A percentile compares a stretch with the other conserved stretches of the same genome.
phyloP scores from a whole-genome alignment of 2,329 filamentous ascomycete genomes.

The Juglanconis sp. region DNA sequence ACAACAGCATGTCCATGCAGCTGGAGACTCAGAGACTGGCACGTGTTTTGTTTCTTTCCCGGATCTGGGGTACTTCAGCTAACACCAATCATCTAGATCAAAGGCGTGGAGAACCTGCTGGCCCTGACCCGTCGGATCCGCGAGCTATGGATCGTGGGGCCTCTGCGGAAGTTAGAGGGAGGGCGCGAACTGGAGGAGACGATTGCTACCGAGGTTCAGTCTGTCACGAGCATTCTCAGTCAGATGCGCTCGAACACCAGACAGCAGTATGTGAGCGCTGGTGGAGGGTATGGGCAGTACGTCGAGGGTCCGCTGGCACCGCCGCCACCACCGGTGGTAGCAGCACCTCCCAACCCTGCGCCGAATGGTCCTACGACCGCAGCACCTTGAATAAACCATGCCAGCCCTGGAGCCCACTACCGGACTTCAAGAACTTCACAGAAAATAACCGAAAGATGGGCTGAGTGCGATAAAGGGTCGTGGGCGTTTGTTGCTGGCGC shows the following conservation, averaged over 20 bases:
- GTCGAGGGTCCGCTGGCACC: conserved; percentile 14
- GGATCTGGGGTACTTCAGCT: neutral
- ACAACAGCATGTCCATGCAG: conserved; percentile 39
- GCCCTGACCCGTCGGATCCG: conserved; percentile 46
- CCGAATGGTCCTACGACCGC: neutral
- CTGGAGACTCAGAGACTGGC: conserved; percentile 36
- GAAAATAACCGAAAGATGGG: no score
- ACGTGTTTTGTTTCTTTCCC: conserved; percentile 12
- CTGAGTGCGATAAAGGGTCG: no score
- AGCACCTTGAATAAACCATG: neutral
- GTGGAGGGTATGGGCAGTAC: conserved; percentile 23
- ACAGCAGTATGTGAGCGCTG: conserved; percentile 20
- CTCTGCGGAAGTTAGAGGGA: conserved; percentile 41
- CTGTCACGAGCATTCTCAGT: conserved; percentile 33
- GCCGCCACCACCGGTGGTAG: neutral
- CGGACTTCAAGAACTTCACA: no score
- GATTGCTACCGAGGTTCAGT: conserved; percentile 34
- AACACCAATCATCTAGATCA: conserved; percentile 28
- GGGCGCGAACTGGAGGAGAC: conserved; percentile 33
- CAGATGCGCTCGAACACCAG: conserved; percentile 26
- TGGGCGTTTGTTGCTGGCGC: no score
- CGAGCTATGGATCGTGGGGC: conserved; percentile 47
- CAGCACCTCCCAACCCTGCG: neutral
- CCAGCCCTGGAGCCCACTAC: neutral
- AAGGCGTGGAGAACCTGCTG: conserved; percentile 42